Evolutionary conservation across 1,139 yeast species (phyloP), one percentile per base, ranked within the genome.

Genomic region (Pneumocystis oryctolagi): DNA sequence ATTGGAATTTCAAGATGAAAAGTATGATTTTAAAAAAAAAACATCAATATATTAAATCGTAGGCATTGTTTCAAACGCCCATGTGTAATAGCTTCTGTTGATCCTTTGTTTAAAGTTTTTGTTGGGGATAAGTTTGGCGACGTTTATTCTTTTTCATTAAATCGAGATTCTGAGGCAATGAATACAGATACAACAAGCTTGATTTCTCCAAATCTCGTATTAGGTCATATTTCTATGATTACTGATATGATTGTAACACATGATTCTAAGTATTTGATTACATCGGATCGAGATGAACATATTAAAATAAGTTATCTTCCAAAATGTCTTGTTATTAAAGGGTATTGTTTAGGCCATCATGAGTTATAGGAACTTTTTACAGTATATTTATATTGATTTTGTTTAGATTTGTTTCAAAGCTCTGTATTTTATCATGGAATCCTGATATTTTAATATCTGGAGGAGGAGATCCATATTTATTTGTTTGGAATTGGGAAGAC

Each of bases 111-210:
- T 20, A 25, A 8, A 3, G 31, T 89, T 14, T 73, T 89, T 1
- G 81, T 89, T 28, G 97, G 95, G n/a, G 99, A 94, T 73, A 94
- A 94, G 76, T 92, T 90, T 72, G 99, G 99, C 60, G 99, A 94
- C 74, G 97, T 89, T 5, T 92, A 87, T 71, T 72, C 79, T 1
- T 78, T 86, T 25, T 73, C 78, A 5, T 74, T 84, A 42, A 60
- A 60, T n/a, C 62, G 62, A 6, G 56, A 64, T 42, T 60, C 61
- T 8, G 56, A 47, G 40, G 42, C 60, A 8, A 20, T 16, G 34
- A 30, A 32, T 28, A 66, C 69, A n/a, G 67, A 67, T 25, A 61
- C 65, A 14, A 74, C 72, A 56, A 77, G 75, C n/a, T 82, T 79
- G 62, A 76, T 79, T 56, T 68, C 74, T 2, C 70, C 82, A 63